phyloP scores from a whole-genome alignment of 2,329 filamentous ascomycete species.

The Cladosporium halotolerans region DNA sequence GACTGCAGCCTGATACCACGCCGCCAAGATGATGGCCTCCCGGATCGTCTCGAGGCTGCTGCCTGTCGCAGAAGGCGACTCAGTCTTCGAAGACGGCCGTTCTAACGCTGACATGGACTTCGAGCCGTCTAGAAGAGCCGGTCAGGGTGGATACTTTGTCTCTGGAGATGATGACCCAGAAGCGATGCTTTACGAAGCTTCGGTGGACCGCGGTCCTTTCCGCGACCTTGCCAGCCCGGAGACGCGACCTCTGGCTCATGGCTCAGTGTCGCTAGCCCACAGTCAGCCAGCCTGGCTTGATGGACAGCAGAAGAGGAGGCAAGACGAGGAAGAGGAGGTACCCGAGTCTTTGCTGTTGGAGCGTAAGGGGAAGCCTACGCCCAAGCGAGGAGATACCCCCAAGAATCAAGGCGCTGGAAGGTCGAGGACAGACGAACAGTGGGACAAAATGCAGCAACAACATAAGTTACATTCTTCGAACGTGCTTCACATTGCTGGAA shows the following conservation, averaged over 20 bases:
- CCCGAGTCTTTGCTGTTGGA: conserved; percentile 58
- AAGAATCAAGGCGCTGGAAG: not conserved
- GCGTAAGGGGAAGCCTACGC: conserved; percentile 12
- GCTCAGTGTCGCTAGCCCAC: conserved; percentile 21
- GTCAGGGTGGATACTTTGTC: not conserved
- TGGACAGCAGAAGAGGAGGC: conserved; percentile 20
- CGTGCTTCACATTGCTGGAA: not conserved
- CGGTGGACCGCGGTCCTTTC: conserved; percentile 18
- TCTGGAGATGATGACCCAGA: conserved; percentile 50
- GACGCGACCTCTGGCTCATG: conserved; percentile 11
- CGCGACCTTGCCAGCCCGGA: conserved; percentile 43
- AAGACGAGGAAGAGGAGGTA: conserved; percentile 56
- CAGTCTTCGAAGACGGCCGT: conserved; percentile 38
- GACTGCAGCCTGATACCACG: not conserved
- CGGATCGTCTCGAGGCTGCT: conserved; percentile 48
- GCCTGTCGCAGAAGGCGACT: conserved; percentile 34
- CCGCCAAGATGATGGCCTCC: conserved; percentile 44
- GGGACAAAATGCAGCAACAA: conserved; percentile 44
- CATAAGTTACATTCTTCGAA: conserved; percentile 36
- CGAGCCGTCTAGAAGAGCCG: conserved; percentile 31
- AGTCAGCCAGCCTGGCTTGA: conserved; percentile 38
- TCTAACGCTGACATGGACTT: conserved; percentile 37
- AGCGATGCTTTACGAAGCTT: conserved; percentile 47
- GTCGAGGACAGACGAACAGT: conserved; percentile 38
- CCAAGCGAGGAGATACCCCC: conserved; percentile 11